phyloP scores from a whole-genome alignment of 768 basidiomycete species.

The Steccherinum ochraceum region DNA sequence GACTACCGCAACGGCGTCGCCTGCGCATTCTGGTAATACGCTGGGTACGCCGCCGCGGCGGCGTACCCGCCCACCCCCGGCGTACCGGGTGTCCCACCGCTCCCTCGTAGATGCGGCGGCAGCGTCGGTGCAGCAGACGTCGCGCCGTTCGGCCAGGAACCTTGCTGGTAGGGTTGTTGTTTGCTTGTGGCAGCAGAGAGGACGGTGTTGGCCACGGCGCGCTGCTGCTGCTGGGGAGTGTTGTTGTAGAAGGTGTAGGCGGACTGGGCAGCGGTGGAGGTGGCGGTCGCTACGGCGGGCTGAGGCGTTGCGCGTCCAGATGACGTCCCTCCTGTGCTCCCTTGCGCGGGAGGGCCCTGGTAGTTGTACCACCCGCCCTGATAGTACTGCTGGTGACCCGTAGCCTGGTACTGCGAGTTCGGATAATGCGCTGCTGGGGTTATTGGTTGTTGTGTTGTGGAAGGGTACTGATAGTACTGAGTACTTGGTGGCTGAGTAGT shows the following conservation, averaged over 20 bases:
- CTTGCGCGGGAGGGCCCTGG: constrained; percentile 25
- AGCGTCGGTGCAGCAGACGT: constrained; percentile 26
- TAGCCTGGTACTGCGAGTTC: constrained; percentile 27
- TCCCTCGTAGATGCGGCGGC: constrained; percentile 34
- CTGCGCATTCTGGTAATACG: constrained; percentile 21
- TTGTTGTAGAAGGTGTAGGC: constrained; percentile 34
- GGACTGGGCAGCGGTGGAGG: constrained; percentile 26
- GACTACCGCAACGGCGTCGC: constrained; percentile 2
- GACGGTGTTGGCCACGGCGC: constrained; percentile 54
- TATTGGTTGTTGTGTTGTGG: constrained; percentile 6
- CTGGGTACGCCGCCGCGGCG: constrained; percentile 12
- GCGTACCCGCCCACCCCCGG: constrained; percentile 18
- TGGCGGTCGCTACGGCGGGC: constrained; percentile 17
- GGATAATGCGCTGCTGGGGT: constrained; percentile 28
- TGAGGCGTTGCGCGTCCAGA: constrained; percentile 42
- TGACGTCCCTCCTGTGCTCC: constrained; percentile 19
- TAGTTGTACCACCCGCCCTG: constrained; percentile 40
- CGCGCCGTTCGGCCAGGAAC: constrained; percentile 12
- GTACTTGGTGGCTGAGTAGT: constrained; percentile 22
- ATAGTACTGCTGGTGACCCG: constrained; percentile 34
- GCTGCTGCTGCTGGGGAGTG: constrained; percentile 27
- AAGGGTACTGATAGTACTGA: constrained; percentile 23
- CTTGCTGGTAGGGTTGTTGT: constrained; percentile 15
- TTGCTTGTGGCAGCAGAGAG: constrained; percentile 22
- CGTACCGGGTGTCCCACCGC: constrained; percentile 8